Conservation (phyloP, 2,329 filamentous ascomycete species). For the Fusarium marasasianum region DNA sequence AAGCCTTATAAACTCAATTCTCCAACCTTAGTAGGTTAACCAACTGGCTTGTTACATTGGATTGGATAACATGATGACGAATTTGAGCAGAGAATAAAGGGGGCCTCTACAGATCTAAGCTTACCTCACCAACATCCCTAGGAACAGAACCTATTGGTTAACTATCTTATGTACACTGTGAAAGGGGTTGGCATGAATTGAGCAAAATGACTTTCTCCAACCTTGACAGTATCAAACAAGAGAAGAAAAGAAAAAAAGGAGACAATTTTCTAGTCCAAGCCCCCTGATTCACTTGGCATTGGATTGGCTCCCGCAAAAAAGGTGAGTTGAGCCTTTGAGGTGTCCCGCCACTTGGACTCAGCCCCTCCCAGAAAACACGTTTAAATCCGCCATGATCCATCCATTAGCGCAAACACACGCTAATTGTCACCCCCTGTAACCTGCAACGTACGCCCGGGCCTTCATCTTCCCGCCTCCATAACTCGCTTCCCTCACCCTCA, state of each 20-base stretch:
- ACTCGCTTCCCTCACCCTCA: neutral
- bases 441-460: constrained; percentile 17
- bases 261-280: neutral
- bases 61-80: neutral
- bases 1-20: neutral
- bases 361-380: constrained; percentile 3
- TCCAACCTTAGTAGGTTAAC: too few species aligned
- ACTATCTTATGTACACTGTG: neutral
- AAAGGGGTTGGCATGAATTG: constrained; percentile 6
- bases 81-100: neutral
- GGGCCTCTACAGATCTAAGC: constrained; percentile 7
- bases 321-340: neutral
- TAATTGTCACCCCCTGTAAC: constrained; percentile 1
- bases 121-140: neutral
- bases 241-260: constrained; percentile 6
- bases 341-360: constrained; percentile 14
- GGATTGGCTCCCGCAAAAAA: neutral
- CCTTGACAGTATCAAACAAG: neutral
- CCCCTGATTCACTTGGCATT: constrained; percentile 29
- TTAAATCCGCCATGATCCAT: constrained; percentile 13
- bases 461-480: constrained; percentile 24
- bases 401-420: neutral
- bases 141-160: constrained; percentile 11
- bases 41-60: neutral
- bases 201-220: neutral